These are phyloP conservation scores for Trapa bicornis DNA, from an alignment of 345 rosid species.

Conservation along the genomic window DNA sequence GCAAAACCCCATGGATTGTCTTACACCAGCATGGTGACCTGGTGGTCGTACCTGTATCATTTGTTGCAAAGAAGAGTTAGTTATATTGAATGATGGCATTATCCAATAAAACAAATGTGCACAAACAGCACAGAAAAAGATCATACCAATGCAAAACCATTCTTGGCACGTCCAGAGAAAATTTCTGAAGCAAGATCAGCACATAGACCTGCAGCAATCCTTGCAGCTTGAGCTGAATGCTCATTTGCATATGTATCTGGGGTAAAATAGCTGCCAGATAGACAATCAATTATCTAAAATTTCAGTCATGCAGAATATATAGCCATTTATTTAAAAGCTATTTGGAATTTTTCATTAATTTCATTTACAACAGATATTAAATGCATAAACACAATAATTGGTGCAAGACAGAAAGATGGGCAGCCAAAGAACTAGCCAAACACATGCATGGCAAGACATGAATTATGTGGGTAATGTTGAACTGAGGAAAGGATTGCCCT, in stretches of 20 bases:
- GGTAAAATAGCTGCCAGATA: conserved; percentile 76
- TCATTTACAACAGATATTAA: neutral
- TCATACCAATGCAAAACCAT: conserved; percentile 88
- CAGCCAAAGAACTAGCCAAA: neutral
- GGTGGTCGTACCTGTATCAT: conserved; percentile 83
- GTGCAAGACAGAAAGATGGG: neutral
- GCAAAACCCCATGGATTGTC: conserved; percentile 94
- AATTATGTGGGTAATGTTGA: neutral
- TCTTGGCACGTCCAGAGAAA: conserved; percentile 57
- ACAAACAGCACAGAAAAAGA: neutral
- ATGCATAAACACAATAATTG: neutral
- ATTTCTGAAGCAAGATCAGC: conserved; percentile 88
- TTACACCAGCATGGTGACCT: conserved; percentile 96
- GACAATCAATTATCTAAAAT: conserved; percentile 10
- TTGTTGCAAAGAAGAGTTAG: neutral
- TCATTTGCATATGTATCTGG: conserved; percentile 94
- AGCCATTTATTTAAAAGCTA: neutral
- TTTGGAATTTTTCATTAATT: neutral
- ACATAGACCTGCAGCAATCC: conserved; percentile 97
- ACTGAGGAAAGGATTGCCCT: conserved; percentile 5
- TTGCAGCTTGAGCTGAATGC: conserved; percentile 93
- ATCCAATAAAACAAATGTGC: neutral
- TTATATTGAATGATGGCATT: neutral
- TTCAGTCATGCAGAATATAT: neutral
- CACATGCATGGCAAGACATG: neutral